These are phyloP conservation scores for Aspergillus pseudoterreus DNA, from an alignment of 2,329 filamentous ascomycete genomes.

Conservation along the genomic window DNA sequence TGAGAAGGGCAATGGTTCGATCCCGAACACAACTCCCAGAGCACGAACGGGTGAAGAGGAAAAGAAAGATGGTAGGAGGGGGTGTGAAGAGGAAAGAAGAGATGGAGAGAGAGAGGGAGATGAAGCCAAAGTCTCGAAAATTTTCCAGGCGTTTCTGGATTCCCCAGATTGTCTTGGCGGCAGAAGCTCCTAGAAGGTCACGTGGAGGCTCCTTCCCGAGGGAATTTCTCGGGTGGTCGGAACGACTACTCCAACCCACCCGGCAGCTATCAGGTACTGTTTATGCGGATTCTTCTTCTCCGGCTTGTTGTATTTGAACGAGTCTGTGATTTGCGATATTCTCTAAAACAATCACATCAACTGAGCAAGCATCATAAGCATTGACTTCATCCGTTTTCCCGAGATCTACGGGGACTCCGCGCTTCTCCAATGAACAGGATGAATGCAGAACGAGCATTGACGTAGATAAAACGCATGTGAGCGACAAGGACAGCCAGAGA, in stretches of 20 bases:
- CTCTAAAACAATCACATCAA: no score
- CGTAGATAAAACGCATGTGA: no score
- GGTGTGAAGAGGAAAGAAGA: slow-evolving; percentile 24
- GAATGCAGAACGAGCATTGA: no score
- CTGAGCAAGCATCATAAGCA: no score
- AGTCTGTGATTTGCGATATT: no score
- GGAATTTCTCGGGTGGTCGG: slow-evolving; percentile 23
- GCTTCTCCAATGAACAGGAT: no score
- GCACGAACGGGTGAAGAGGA: slow-evolving; percentile 28
- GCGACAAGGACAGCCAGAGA: neutral
- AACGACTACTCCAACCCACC: slow-evolving; percentile 1
- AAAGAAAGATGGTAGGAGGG: slow-evolving; percentile 22
- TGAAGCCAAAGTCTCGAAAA: slow-evolving; percentile 40
- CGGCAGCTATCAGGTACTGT: neutral
- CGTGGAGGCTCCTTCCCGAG: slow-evolving; percentile 28
- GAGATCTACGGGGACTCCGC: no score
- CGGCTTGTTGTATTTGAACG: neutral
- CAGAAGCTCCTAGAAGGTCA: slow-evolving; percentile 43
- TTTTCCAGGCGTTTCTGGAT: slow-evolving; percentile 40
- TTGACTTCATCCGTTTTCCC: no score
- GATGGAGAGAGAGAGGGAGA: slow-evolving; percentile 21
- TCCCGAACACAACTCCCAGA: slow-evolving; percentile 34
- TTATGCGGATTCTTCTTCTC: neutral
- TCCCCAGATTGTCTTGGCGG: slow-evolving; percentile 41
- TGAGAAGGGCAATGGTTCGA: slow-evolving; percentile 20